Conservation (phyloP, 2,329 filamentous ascomycete species). For the Arachnopeziza araneosa region DNA sequence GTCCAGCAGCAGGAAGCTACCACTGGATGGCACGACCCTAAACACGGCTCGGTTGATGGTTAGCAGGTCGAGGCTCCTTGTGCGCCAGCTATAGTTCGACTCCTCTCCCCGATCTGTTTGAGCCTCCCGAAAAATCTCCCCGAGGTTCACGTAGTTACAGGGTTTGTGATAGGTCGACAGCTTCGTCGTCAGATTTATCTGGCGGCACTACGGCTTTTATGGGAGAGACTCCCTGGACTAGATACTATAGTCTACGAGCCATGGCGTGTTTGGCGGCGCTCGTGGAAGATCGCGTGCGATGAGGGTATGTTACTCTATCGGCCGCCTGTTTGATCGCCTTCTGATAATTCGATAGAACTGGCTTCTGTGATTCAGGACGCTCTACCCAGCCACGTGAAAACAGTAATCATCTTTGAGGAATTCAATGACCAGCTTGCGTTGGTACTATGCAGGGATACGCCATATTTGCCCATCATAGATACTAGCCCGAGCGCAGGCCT, state of each 20-base stretch:
- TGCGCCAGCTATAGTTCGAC: conserved; percentile 18
- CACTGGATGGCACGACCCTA: conserved; percentile 23
- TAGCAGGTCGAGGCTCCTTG: conserved; percentile 23
- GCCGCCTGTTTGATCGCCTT: conserved; percentile 1
- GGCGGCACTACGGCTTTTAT: conserved; percentile 12
- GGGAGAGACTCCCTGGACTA: conserved; percentile 25
- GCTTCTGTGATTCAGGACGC: conserved; percentile 1
- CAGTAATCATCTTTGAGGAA: conserved; percentile 5
- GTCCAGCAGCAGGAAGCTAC: background rate
- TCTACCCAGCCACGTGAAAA: conserved; percentile 3
- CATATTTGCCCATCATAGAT: too few relatives aligned
- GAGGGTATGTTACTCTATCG: conserved; percentile 14
- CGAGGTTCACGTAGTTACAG: conserved; percentile 27
- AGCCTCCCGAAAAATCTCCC: conserved; percentile 16
- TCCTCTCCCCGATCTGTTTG: conserved; percentile 21
- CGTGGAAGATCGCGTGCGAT: conserved; percentile 8
- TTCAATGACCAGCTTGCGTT: conserved; percentile 1
- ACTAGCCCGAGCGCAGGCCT: conserved; percentile 10
- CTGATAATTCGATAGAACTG: conserved; percentile 23
- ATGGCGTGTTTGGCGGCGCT: conserved; percentile 10
- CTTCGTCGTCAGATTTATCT: conserved; percentile 27
- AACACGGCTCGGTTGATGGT: conserved; percentile 31
- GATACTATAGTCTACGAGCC: conserved; percentile 30
- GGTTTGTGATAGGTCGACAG: conserved; percentile 32
- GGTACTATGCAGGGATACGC: conserved; percentile 5